These are phyloP conservation scores for Fusarium humuli DNA, from an alignment of 2,329 filamentous ascomycete species.

Conservation along the genomic window DNA sequence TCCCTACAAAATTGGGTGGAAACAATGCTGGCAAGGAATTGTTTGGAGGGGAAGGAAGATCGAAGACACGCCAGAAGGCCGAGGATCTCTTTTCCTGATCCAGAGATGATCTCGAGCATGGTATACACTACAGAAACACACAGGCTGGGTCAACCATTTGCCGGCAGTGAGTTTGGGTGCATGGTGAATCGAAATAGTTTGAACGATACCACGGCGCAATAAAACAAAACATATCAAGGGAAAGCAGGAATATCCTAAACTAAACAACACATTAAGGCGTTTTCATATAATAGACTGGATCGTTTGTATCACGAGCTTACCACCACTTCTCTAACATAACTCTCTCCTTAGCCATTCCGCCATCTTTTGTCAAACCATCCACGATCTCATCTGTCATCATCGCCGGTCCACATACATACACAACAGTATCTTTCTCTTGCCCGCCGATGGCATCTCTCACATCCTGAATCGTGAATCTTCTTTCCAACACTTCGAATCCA, in stretches of 20 bases:
- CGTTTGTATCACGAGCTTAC: slow-evolving; percentile 50
- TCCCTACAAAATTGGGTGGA: slow-evolving; percentile 70
- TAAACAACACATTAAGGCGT: background rate
- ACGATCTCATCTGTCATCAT: slow-evolving; percentile 77
- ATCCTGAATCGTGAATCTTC: slow-evolving; percentile 59
- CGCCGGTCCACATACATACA: slow-evolving; percentile 77
- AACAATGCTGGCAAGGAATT: slow-evolving; percentile 75
- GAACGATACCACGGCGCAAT: slow-evolving; percentile 47
- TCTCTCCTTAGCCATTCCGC: slow-evolving; percentile 57
- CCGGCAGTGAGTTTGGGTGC: slow-evolving; percentile 24
- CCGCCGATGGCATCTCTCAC: slow-evolving; percentile 54
- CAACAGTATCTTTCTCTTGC: slow-evolving; percentile 55
- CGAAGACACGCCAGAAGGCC: slow-evolving; percentile 73
- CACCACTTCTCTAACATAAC: slow-evolving; percentile 74
- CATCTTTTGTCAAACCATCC: slow-evolving; percentile 53
- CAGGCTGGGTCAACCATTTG: slow-evolving; percentile 8
- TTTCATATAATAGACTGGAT: background rate
- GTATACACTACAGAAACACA: slow-evolving; percentile 1
- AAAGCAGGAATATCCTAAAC: background rate
- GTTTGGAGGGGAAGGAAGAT: slow-evolving; percentile 64
- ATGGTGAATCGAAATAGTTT: slow-evolving; percentile 39
- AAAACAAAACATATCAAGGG: slow-evolving; percentile 25
- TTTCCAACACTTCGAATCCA: slow-evolving; percentile 42
- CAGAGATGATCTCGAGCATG: background rate
- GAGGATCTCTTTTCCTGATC: slow-evolving; percentile 78